Conservation (phyloP, 176 grass and related monocot genomes). For the Poa annua region DNA sequence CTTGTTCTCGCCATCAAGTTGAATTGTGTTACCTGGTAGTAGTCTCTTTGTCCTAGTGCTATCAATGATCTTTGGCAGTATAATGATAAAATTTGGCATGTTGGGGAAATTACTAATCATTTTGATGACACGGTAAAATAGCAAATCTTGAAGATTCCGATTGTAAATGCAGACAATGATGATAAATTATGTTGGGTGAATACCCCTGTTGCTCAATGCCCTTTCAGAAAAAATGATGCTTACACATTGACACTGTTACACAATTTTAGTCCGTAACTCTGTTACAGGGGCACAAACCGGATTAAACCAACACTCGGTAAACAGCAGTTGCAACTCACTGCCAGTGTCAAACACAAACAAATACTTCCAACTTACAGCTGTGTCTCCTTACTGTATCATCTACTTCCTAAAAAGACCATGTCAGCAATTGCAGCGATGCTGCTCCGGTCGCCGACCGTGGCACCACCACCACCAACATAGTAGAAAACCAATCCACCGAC, state of each 20-base stretch:
- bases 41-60: background rate
- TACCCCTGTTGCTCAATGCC: background rate
- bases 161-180: constrained; percentile 6
- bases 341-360: background rate
- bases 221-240: background rate
- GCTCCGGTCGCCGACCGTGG: background rate
- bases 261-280: background rate
- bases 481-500: constrained; percentile 55
- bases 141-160: background rate
- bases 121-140: background rate
- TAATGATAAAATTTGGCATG: background rate
- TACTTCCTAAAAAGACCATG: constrained; percentile 16
- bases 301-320: background rate
- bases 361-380: background rate
- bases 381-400: background rate
- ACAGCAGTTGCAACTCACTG: background rate
- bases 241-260: background rate
- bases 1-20: background rate
- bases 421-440: background rate
- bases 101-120: background rate
- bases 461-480: background rate
- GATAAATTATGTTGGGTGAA: background rate
- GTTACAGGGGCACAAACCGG: background rate
- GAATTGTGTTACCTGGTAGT: background rate
- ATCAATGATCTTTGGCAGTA: background rate